A percentile compares a stretch with the other conserved stretches of the same genome.
Conservation (phyloP, 371 early-diverging fungal species). For the Mucor irregularis region DNA sequence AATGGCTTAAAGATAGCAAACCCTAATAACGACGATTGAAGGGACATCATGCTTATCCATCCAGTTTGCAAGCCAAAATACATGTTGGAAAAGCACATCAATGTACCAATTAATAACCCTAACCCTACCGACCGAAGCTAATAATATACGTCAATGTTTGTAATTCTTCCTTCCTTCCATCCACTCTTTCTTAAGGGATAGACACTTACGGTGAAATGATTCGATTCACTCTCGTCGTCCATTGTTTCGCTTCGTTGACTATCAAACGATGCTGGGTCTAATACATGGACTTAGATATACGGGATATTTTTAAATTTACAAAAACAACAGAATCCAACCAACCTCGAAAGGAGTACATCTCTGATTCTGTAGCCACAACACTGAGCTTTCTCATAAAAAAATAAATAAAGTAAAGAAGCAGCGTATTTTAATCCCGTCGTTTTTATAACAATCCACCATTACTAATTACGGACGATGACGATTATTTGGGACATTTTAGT, state of each 20-base stretch:
- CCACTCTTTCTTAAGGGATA: neutral
- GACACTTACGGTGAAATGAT: constrained; percentile 24
- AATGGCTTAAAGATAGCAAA: constrained; percentile 74
- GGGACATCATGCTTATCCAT: constrained; percentile 87
- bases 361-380: neutral
- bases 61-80: constrained; percentile 87
- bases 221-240: neutral
- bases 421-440: too few species aligned
- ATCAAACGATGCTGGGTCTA: neutral
- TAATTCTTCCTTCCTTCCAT: neutral
- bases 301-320: neutral
- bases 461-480: too few species aligned
- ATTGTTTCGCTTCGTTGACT: too few species aligned
- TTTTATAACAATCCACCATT: too few species aligned
- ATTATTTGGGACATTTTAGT: too few species aligned
- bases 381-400: too few species aligned
- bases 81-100: constrained; percentile 84
- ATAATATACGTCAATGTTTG: neutral
- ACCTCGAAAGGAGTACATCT: constrained; percentile 20
- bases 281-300: neutral
- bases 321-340: neutral
- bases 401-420: neutral
- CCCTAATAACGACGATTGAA: constrained; percentile 80
- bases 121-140: constrained; percentile 62
- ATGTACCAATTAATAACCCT: constrained; percentile 67